Percentiles rank a stretch among this genome's conserved stretches.
Evolutionary conservation across 139 green algal species (phyloP).

Genomic region (Spirogloea muscicola): DNA sequence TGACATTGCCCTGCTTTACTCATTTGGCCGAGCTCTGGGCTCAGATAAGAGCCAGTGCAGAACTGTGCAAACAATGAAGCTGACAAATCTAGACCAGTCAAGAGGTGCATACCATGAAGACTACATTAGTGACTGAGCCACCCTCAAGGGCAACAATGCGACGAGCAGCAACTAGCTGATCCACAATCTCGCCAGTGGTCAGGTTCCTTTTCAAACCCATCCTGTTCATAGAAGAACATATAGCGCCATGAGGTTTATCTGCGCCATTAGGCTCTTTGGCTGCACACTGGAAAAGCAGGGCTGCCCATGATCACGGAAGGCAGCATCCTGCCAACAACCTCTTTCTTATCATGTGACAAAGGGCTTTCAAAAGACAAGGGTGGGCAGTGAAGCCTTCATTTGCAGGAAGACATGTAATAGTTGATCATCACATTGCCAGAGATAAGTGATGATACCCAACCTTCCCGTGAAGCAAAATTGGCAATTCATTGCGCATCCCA

Average conservation of each 20-base stretch:
- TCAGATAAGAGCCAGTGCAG: neutral
- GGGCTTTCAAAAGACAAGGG: constrained; percentile 3
- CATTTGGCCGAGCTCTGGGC: neutral
- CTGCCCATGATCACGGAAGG: no score
- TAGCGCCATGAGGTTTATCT: neutral
- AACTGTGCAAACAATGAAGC: no score
- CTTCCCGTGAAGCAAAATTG: constrained; percentile 52
- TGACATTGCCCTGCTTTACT: neutral
- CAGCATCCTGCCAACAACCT: neutral
- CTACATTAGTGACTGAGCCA: constrained; percentile 70
- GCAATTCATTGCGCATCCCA: constrained; percentile 52
- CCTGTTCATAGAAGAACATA: constrained; percentile 2
- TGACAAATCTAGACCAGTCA: neutral
- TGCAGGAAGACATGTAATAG: neutral
- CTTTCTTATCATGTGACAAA: neutral
- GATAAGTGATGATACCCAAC: constrained; percentile 10
- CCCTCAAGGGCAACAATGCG: constrained; percentile 33
- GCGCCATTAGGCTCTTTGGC: neutral
- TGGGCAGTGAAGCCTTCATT: neutral
- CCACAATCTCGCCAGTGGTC: constrained; percentile 50
- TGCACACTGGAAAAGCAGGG: neutral
- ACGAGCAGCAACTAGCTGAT: constrained; percentile 40
- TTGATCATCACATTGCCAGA: no score
- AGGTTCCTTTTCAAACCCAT: constrained; percentile 51
- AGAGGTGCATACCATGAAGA: constrained; percentile 79